A percentile compares a stretch with the other conserved stretches of the same genome.
phyloP scores from a whole-genome alignment of 73 alveolate species.

The Stentor coeruleus region DNA sequence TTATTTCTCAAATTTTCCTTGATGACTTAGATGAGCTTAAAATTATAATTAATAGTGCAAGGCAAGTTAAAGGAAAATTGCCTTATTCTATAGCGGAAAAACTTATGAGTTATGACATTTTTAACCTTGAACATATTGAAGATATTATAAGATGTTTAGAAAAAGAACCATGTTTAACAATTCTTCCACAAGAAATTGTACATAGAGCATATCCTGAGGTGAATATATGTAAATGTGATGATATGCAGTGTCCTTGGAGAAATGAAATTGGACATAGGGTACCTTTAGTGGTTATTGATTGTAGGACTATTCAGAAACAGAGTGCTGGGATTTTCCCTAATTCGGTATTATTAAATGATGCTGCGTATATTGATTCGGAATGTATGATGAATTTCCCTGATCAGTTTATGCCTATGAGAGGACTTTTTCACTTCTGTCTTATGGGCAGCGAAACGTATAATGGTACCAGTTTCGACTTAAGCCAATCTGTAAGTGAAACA shows the following conservation, averaged over 20 bases:
- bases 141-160: not conserved
- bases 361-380: not conserved
- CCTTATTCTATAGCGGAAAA: not conserved
- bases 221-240: constrained; percentile 12
- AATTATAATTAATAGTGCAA: not conserved
- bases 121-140: not conserved
- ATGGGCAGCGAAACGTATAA: not conserved
- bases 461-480: constrained; percentile 9
- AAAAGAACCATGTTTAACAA: not conserved
- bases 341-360: not conserved
- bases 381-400: constrained; percentile 14
- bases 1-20: constrained; percentile 12
- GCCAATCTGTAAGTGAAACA: not conserved
- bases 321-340: not conserved
- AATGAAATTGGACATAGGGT: not conserved
- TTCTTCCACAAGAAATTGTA: not conserved
- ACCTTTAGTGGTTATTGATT: not conserved
- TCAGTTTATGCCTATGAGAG: constrained; percentile 14
- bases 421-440: constrained; percentile 13
- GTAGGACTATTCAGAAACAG: not conserved
- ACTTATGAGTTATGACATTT: not conserved
- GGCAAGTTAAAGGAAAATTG: not conserved
- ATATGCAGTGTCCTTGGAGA: not conserved
- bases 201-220: constrained; percentile 11
- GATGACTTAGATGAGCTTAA: not conserved